Evolutionary conservation across 192 early-diverging fungal species (phyloP), one percentile per base, ranked within the genome.

Genomic region (Backusella luteola): DNA sequence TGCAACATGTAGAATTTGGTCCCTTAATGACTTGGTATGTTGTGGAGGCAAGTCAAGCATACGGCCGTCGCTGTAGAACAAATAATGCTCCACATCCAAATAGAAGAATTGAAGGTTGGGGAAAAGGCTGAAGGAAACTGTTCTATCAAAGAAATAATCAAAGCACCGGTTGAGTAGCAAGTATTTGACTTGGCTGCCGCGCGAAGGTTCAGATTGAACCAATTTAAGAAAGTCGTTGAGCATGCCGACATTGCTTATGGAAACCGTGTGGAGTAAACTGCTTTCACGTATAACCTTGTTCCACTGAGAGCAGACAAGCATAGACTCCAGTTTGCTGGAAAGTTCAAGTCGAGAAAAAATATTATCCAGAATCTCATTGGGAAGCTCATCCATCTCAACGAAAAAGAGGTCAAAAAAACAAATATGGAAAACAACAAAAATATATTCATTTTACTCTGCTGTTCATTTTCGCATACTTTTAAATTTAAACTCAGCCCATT

Each of bases 211-310:
- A 63, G 56, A 63, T 63, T 63, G 56, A 29, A 63, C 9, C 23
- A 63, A 12, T 29, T 63, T 63, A 29, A 63, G 56, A 63, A 63
- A 63, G 23, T 11, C 11, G 56, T 63, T 63, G 56, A 63, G 56
- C 56, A 63, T 63, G 56, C 11, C 12, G 56, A 63, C 56, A 63
- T 63, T 63, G 56, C 56, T 63, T 63, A 63, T 63, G 26, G 56
- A 26, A 14, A 63, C 26, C 23, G 56, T 63, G 23, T 63, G 56
- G 26, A 63, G 56, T 63, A 63, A 14, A 63, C 56, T 63, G 56
- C 56, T 11, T 29, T 63, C 56, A 63, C 21, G 56, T 29, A 63
- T 14, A 29, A 63, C 56, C 29, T 63, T 23, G 23, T 4, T 63
- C 56, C 56, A 63, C 23, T 29, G 56, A 29, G 21, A 29, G 8